These are phyloP conservation scores for Cadophora sp. DNA, from an alignment of 2,329 filamentous ascomycete genomes.

Conservation along the genomic window DNA sequence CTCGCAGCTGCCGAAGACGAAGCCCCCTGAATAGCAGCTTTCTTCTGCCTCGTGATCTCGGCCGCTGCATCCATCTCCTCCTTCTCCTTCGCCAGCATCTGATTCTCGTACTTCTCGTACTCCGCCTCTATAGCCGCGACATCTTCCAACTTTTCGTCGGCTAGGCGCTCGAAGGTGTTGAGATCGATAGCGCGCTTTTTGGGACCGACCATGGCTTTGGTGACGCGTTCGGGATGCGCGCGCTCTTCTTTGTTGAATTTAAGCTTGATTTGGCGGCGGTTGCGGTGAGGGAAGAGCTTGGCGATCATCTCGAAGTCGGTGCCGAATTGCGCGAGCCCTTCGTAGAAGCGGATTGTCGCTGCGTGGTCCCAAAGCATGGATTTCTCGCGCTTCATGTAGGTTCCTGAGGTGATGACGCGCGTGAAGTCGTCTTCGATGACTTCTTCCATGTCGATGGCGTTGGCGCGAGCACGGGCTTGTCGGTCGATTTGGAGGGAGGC, in stretches of 20 bases:
- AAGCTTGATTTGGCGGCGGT: slow-evolving; percentile 76
- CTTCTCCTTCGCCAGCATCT: slow-evolving; percentile 54
- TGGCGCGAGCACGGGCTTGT: slow-evolving; percentile 65
- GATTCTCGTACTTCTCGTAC: slow-evolving; percentile 49
- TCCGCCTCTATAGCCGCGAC: slow-evolving; percentile 63
- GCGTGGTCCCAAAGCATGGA: slow-evolving; percentile 73
- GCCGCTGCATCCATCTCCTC: slow-evolving; percentile 52
- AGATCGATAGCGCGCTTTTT: slow-evolving; percentile 63
- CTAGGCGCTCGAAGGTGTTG: slow-evolving; percentile 64
- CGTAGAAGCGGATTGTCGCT: slow-evolving; percentile 78
- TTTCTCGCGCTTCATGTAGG: slow-evolving; percentile 70
- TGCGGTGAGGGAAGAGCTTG: slow-evolving; percentile 75
- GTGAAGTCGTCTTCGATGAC: slow-evolving; percentile 83
- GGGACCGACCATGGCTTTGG: slow-evolving; percentile 65
- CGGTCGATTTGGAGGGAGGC: slow-evolving; percentile 71
- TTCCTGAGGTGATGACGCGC: slow-evolving; percentile 70
- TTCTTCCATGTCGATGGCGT: slow-evolving; percentile 59
- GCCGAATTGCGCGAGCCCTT: slow-evolving; percentile 76
- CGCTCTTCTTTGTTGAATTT: slow-evolving; percentile 85
- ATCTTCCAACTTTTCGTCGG: slow-evolving; percentile 59
- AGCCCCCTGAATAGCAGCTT: slow-evolving; percentile 37
- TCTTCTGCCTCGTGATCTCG: slow-evolving; percentile 38
- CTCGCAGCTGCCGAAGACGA: slow-evolving; percentile 27
- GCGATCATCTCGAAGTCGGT: slow-evolving; percentile 85
- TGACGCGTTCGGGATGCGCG: slow-evolving; percentile 67